Conservation (phyloP, 2,329 filamentous ascomycete genomes). For the Sclerotinia subarctica region DNA sequence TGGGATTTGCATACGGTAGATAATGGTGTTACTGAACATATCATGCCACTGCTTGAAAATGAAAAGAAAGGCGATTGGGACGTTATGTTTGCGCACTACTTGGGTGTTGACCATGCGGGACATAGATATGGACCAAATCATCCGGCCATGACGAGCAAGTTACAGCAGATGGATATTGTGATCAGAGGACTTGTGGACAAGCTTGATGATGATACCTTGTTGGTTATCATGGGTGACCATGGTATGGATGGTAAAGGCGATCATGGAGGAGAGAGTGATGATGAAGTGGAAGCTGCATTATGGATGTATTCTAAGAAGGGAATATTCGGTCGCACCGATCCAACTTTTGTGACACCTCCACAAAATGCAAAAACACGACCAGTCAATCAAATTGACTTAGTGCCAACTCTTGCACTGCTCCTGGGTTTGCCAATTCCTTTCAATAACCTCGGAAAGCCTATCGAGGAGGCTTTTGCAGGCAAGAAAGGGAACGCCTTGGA, state of each 20-base stretch:
- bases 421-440: constrained; percentile 91
- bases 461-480: constrained; percentile 88
- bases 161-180: constrained; percentile 85
- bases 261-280: constrained; percentile 96
- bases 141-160: constrained; percentile 83
- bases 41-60: constrained; percentile 74
- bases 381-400: constrained; percentile 85
- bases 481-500: constrained; percentile 65
- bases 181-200: constrained; percentile 66
- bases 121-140: constrained; percentile 95
- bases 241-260: constrained; percentile 98
- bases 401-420: constrained; percentile 84
- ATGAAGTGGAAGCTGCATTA: constrained; percentile 88
- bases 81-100: constrained; percentile 87
- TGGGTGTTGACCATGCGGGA: constrained; percentile 95
- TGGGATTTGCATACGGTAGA: constrained; percentile 98
- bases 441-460: constrained; percentile 90
- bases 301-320: constrained; percentile 97
- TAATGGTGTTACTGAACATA: constrained; percentile 87
- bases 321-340: constrained; percentile 73
- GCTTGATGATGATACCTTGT: constrained; percentile 79
- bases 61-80: constrained; percentile 75
- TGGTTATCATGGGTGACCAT: constrained; percentile 98
- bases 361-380: constrained; percentile 74
- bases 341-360: constrained; percentile 56